Evolutionary conservation across 2,329 filamentous ascomycete genomes (phyloP).

Genomic region (Lecanoromycetidae sp.): DNA sequence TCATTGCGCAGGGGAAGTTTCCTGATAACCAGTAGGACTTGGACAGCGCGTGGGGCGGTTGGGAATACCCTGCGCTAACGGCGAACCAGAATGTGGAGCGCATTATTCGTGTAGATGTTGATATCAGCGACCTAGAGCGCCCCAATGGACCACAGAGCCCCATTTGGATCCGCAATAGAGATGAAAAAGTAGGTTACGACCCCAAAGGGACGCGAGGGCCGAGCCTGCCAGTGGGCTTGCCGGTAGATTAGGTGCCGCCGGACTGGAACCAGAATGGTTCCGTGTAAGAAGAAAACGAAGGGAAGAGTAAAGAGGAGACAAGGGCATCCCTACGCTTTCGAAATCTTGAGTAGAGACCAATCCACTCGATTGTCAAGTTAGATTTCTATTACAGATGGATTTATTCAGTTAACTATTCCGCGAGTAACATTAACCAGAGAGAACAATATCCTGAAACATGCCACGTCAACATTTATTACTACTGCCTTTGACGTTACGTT

Average conservation of each 20-base stretch:
- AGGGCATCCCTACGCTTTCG: too few relatives aligned
- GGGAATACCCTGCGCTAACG: constrained; percentile 8
- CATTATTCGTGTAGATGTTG: constrained; percentile 2
- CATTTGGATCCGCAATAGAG: neutral
- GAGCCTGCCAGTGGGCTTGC: neutral
- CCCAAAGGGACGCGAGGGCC: neutral
- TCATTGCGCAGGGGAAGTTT: neutral
- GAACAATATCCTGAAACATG: too few relatives aligned
- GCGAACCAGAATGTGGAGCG: neutral
- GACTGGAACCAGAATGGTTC: neutral
- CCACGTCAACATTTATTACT: too few relatives aligned
- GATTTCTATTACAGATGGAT: too few relatives aligned
- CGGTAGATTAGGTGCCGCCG: neutral
- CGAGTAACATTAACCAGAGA: too few relatives aligned
- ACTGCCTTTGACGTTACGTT: too few relatives aligned
- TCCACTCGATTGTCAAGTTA: too few relatives aligned
- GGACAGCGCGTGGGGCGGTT: constrained; percentile 7
- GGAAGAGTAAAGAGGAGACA: too few relatives aligned
- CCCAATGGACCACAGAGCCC: constrained; percentile 16
- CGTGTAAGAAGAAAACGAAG: neutral
- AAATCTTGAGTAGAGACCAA: too few relatives aligned
- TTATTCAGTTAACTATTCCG: too few relatives aligned
- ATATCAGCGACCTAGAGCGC: neutral
- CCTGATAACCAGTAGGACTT: neutral
- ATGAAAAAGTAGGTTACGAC: neutral